Percentiles rank a stretch among this genome's conserved stretches.
These are phyloP conservation scores for Suhomyces panamericanus DNA, from an alignment of 1,139 yeast species.

Conservation along the genomic window DNA sequence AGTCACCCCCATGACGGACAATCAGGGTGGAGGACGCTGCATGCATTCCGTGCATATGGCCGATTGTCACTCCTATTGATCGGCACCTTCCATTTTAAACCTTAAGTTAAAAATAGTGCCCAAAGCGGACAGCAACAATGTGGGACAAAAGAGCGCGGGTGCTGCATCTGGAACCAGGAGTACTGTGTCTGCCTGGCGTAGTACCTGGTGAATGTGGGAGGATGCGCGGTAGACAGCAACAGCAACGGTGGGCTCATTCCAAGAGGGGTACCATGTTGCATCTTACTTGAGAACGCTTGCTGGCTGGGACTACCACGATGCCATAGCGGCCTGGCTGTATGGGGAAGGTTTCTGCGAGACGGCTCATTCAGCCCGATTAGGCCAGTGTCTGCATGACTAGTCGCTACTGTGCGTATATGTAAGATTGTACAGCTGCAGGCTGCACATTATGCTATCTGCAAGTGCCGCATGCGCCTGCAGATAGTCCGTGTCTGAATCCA, in stretches of 20 bases:
- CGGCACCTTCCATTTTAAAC: background rate
- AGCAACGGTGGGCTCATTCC: too few relatives aligned
- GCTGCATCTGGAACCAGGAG: background rate
- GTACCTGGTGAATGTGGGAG: too few relatives aligned
- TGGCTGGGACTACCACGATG: too few relatives aligned
- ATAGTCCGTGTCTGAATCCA: too few relatives aligned
- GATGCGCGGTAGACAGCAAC: too few relatives aligned
- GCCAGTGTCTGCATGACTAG: background rate
- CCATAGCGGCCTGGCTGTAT: background rate
- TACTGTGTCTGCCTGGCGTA: too few relatives aligned
- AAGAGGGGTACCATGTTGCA: too few relatives aligned
- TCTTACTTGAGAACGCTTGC: too few relatives aligned
- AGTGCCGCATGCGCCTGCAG: background rate
- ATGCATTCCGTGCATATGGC: constrained; percentile 1
- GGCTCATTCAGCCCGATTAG: background rate
- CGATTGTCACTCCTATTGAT: background rate
- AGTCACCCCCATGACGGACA: too few relatives aligned
- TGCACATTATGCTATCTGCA: background rate
- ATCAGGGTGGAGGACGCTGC: background rate
- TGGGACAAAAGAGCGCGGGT: too few relatives aligned
- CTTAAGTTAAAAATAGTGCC: background rate
- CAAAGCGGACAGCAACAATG: background rate
- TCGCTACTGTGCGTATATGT: constrained; percentile 3
- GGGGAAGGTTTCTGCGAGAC: background rate
- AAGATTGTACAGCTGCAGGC: background rate